Evolutionary conservation across 2,329 filamentous ascomycete species (phyloP).

Genomic region (Verticillium nonalfalfae): DNA sequence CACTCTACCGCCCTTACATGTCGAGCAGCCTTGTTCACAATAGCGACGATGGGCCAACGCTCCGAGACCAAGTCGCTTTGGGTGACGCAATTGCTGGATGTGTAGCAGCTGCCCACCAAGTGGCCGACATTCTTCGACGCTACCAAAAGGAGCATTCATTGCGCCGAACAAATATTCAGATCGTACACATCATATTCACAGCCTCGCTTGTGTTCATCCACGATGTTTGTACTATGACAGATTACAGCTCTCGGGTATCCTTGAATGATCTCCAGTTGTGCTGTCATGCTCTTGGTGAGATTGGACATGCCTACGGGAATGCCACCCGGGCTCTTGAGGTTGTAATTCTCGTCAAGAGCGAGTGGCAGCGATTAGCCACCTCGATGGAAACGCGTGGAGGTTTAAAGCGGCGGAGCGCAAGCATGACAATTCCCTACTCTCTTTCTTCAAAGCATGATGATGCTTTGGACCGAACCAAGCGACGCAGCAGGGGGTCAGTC

Average conservation of each 20-base stretch:
- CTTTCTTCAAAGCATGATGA: background rate
- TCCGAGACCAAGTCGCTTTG: background rate
- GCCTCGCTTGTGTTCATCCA: constrained; percentile 13
- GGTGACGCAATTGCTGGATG: constrained; percentile 9
- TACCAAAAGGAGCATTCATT: constrained; percentile 12
- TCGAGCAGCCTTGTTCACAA: constrained; percentile 13
- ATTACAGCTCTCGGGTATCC: constrained; percentile 3
- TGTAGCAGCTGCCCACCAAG: constrained; percentile 14
- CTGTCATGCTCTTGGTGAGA: constrained; percentile 16
- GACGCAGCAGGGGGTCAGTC: background rate
- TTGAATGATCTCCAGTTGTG: constrained; percentile 14
- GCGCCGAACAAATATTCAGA: constrained; percentile 14
- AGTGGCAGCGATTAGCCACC: constrained; percentile 8
- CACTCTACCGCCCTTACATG: constrained; percentile 19
- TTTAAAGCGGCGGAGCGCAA: background rate
- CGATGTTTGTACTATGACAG: constrained; percentile 7
- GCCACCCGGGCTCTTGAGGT: constrained; percentile 12
- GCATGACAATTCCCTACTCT: background rate
- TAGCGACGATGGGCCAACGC: background rate
- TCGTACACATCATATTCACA: constrained; percentile 16
- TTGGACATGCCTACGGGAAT: constrained; percentile 11
- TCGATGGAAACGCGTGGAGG: constrained; percentile 12
- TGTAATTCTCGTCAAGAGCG: constrained; percentile 10
- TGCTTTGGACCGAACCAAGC: background rate
- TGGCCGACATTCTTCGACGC: constrained; percentile 11